Base-by-base conservation (phyloP, 257 asterid genomes). In the Fraxinus pennsylvanica region DNA sequence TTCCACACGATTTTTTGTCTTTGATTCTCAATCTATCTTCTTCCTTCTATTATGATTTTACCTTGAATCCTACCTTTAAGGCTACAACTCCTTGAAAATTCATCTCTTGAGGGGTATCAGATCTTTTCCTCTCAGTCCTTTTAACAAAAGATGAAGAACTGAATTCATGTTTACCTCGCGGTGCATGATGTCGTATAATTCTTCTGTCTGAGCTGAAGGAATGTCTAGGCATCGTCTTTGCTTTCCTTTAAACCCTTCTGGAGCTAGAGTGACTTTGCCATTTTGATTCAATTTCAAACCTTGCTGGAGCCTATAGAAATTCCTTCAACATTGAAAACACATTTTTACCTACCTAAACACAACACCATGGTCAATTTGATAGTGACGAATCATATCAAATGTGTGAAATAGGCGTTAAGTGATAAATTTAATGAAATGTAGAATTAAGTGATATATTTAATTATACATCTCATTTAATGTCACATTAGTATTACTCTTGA, bases 241-340 rank as follows among this genome's bases (percentile, higher is more conserved):
- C 69, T 70, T 86, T 90, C 73, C 90, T 81, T 79, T 85, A 25
- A 93, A 91, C 45, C 98, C 97, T 88, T 93, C 97, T 80, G 87
- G 82, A 0, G 90, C 79, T 57, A 90, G 76, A 84, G 75, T 69
- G 97, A 93, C 96, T 84, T 91, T 69, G 90, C 88, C 93, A 91
- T 90, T 75, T 72, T 54, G 14, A 38, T 33, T 50, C 52, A 36
- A 67, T 66, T 36, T 63, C 52, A 14, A 45, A 59, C 69, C 70
- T 78, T 61, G 52, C 5, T 41, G 6, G 41, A 17, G 13, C 72
- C 78, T 77, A 43, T 9, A 43, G 17, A 43, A 43, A 43, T 43
- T 43, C 50, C 15, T 43, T 43, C 15, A 43, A 43, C 4, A 2
- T 1, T 9, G 17, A 41, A 38, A 38, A 38, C 1, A 6, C 41